Conservation (phyloP, 768 basidiomycete species). For the Goffeauzyma gilvescens region DNA sequence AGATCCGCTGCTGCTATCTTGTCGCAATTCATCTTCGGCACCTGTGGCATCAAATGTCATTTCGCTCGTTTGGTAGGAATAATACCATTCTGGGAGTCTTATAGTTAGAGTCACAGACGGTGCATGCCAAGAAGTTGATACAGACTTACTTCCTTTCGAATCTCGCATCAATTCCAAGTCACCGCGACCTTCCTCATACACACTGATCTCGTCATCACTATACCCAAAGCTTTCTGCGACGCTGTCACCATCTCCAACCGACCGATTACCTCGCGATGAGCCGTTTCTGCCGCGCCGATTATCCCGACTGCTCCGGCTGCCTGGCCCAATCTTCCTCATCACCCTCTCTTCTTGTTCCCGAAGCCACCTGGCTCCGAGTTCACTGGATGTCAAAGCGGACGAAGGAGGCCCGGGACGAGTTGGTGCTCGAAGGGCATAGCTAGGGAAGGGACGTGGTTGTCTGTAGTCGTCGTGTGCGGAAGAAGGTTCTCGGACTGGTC, state of each 20-base stretch:
- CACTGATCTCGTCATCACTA: slow-evolving; percentile 12
- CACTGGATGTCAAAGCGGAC: slow-evolving; percentile 35
- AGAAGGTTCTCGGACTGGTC: too few relatives aligned
- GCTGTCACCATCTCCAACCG: neutral
- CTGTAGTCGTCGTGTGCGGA: too few relatives aligned
- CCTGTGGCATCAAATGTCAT: slow-evolving; percentile 2
- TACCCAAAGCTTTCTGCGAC: too few relatives aligned
- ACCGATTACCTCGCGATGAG: neutral
- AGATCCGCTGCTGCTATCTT: too few relatives aligned
- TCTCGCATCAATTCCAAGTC: slow-evolving; percentile 22
- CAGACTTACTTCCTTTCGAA: slow-evolving; percentile 25
- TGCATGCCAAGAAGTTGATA: neutral
- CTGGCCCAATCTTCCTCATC: slow-evolving; percentile 38
- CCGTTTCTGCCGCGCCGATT: neutral
- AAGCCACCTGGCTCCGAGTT: slow-evolving; percentile 62
- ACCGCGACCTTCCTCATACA: slow-evolving; percentile 15
- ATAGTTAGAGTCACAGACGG: too few relatives aligned
- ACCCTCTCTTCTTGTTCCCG: slow-evolving; percentile 58
- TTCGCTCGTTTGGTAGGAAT: slow-evolving; percentile 24
- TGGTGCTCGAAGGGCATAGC: too few relatives aligned
- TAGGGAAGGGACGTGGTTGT: too few relatives aligned
- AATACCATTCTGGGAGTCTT: slow-evolving; percentile 32
- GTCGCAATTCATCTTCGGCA: neutral
- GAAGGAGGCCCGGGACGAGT: too few relatives aligned
- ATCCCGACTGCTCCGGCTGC: neutral